Conservation (phyloP, 305 asterid genomes). For the Plantago rigida region DNA sequence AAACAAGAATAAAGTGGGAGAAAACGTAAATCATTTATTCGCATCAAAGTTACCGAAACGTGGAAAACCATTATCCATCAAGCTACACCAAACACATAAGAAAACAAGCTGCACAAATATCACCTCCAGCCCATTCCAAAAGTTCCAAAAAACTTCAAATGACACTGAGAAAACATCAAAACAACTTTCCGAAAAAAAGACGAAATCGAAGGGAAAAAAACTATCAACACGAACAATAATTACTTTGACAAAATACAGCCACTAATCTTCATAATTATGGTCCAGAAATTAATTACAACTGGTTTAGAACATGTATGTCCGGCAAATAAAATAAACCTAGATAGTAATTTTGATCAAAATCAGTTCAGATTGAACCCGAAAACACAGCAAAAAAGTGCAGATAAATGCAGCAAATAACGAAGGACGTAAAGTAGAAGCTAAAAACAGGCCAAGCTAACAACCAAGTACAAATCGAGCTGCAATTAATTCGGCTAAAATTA, state of each 20-base stretch:
- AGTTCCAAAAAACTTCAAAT: not conserved
- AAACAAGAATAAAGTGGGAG: not conserved
- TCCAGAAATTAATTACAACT: not conserved
- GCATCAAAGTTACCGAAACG: not conserved
- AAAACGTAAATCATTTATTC: not conserved
- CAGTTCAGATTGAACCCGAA: not conserved
- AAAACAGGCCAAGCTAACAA: not conserved
- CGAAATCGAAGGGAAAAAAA: too few species aligned
- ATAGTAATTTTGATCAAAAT: not conserved
- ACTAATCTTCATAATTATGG: not conserved
- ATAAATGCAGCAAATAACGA: not conserved
- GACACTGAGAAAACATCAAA: not conserved
- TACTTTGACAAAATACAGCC: not conserved
- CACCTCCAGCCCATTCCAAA: not conserved
- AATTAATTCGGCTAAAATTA: slow-evolving; percentile 13
- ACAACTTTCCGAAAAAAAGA: too few species aligned
- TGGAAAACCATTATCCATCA: not conserved
- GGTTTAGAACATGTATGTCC: not conserved
- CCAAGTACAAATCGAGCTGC: not conserved
- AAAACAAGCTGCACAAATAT: not conserved
- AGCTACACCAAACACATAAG: not conserved
- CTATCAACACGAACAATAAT: not conserved
- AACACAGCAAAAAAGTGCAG: not conserved
- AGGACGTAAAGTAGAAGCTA: not conserved
- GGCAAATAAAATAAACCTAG: not conserved